Conservation (phyloP, 495 filamentous ascomycete genomes). For the Paragyromitra xinjiangensis region DNA sequence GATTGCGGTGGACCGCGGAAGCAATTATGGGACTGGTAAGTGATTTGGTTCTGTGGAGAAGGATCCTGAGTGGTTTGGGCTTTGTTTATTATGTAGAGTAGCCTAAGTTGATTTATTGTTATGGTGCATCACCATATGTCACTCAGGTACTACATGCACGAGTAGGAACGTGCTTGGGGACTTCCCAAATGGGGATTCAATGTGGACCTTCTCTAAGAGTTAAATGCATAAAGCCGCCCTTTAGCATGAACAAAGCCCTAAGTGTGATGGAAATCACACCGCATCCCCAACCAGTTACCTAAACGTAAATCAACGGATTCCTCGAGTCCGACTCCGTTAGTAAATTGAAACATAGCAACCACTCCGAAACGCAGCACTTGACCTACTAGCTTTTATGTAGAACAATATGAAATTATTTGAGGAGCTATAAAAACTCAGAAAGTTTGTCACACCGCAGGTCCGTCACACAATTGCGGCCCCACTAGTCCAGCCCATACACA, state of each 20-base stretch:
- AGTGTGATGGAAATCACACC: too few relatives aligned
- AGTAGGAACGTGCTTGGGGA: too few relatives aligned
- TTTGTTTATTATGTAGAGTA: background rate
- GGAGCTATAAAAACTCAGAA: background rate
- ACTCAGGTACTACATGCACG: background rate
- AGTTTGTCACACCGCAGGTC: background rate
- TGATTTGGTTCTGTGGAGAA: background rate
- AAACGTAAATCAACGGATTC: too few relatives aligned
- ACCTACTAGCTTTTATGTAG: too few relatives aligned
- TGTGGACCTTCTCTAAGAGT: too few relatives aligned
- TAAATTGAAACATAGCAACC: too few relatives aligned
- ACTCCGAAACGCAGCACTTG: too few relatives aligned
- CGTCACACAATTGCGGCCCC: background rate
- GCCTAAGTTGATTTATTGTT: background rate
- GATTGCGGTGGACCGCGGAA: background rate
- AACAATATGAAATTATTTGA: background rate
- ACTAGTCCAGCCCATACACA: background rate
- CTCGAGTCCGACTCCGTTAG: too few relatives aligned
- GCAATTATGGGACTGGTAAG: background rate
- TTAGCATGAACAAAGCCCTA: too few relatives aligned
- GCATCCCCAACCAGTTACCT: too few relatives aligned
- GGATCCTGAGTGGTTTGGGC: background rate
- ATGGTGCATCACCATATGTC: conserved; percentile 9
- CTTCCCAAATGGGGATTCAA: too few relatives aligned
- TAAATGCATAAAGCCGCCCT: too few relatives aligned